phyloP scores from a whole-genome alignment of 192 early-diverging fungal species.

The Piromyces sp. region DNA sequence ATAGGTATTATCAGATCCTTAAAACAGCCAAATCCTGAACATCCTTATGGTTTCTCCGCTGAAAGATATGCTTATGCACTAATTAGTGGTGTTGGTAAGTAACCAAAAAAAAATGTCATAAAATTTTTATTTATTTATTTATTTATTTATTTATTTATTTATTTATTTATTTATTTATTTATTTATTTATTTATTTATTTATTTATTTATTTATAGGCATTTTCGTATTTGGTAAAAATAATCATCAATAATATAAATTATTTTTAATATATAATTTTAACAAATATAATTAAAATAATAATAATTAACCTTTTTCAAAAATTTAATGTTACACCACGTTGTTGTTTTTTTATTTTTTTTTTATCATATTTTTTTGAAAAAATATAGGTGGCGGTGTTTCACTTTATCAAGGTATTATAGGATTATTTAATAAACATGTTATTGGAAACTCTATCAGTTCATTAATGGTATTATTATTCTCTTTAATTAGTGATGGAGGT shows the following conservation, averaged over 20 bases:
- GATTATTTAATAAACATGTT: slow-evolving; percentile 15
- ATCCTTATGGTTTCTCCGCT: slow-evolving; percentile 33
- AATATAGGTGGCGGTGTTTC: slow-evolving; percentile 19
- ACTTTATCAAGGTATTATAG: slow-evolving; percentile 30
- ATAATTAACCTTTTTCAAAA: too few relatives aligned
- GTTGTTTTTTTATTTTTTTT: too few relatives aligned
- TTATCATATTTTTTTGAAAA: too few relatives aligned
- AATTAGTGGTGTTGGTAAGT: neutral
- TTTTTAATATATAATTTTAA: too few relatives aligned
- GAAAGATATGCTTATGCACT: slow-evolving; percentile 41
- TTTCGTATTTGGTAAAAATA: neutral
- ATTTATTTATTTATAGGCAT: too few relatives aligned
- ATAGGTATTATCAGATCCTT: neutral
- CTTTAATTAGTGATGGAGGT: slow-evolving; percentile 27
- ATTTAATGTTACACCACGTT: too few relatives aligned
- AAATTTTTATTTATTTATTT: too few relatives aligned
- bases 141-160: too few relatives aligned
- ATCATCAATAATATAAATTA: too few relatives aligned
- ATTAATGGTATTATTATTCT: slow-evolving; percentile 17
- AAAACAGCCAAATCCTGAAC: slow-evolving; percentile 16
- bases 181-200: too few relatives aligned
- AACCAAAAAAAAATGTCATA: neutral
- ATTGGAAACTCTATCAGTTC: slow-evolving; percentile 19
- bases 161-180: too few relatives aligned
- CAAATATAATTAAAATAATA: too few relatives aligned